Percentiles rank a stretch among this genome's conserved stretches.
Conservation (phyloP, 2,329 filamentous ascomycete genomes). For the Chaetomium olivaceum region DNA sequence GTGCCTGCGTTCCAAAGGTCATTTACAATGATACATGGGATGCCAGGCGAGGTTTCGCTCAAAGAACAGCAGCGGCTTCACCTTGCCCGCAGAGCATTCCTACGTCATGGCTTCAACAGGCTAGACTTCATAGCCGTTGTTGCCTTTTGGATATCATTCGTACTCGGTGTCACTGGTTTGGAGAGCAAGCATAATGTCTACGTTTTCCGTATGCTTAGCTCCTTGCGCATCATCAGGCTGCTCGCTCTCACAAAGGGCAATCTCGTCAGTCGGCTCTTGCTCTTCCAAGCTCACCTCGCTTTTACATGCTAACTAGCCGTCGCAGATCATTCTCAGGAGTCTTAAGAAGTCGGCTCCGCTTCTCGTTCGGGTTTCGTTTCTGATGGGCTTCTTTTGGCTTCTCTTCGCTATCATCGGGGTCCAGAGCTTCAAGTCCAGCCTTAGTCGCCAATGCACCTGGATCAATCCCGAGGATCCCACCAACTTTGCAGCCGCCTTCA, state of each 20-base stretch:
- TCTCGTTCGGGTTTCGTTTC: conserved; percentile 87
- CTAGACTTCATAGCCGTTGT: conserved; percentile 92
- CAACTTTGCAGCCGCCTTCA: conserved; percentile 58
- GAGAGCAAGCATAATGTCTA: conserved; percentile 74
- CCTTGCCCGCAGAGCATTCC: conserved; percentile 84
- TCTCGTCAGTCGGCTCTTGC: conserved; percentile 58
- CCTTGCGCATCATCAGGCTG: conserved; percentile 87
- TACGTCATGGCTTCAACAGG: conserved; percentile 93
- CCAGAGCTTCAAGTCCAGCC: conserved; percentile 88
- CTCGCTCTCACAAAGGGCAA: conserved; percentile 91
- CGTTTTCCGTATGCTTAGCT: conserved; percentile 95
- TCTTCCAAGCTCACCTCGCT: neutral
- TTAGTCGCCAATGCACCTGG: conserved; percentile 78
- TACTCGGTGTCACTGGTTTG: conserved; percentile 67
- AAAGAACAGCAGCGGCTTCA: conserved; percentile 81
- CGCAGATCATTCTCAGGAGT: conserved; percentile 85
- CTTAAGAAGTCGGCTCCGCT: conserved; percentile 92
- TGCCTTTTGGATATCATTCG: conserved; percentile 92
- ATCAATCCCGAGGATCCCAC: conserved; percentile 61
- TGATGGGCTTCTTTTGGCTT: conserved; percentile 97
- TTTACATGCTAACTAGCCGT: conserved; percentile 12
- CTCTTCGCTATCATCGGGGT: conserved; percentile 95
- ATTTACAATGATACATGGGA: conserved; percentile 73
- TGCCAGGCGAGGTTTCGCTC: conserved; percentile 60
- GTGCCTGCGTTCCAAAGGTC: conserved; percentile 70